Evolutionary conservation across 2,329 filamentous ascomycete species (phyloP), one percentile per base, ranked within the genome.

Genomic region (Rutstroemia sp.): DNA sequence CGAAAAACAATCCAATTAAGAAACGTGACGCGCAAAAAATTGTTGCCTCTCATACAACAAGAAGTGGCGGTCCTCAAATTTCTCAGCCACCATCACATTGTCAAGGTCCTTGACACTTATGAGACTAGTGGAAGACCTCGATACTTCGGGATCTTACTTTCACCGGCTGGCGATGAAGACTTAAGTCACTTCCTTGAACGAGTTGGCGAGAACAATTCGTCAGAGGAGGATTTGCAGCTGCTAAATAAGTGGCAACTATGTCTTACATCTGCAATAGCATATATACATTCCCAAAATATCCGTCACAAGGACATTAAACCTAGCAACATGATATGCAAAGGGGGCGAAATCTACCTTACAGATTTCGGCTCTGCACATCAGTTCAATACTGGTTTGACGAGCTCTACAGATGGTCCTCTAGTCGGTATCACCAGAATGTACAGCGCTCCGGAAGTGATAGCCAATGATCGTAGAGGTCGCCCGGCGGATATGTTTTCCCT

Each of bases 261-360:
- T 49, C 59, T 62, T 25, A 57, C 58, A 18, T 61, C 59, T 21
- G 61, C 61, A 18, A 41, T 61, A 1, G 49, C 58, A 27, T 61
- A 59, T 10, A 57, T 61, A 2, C 61, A 62, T 37, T 58, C 54
- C 4, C 50, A 46, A 6, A 62, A 59, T 30, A 54, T 61, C 5
- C 49, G 59, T 16, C 61, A 63, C 21, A 63, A 63, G 37, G 61
- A 63, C 34, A 63, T 63, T 39, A 63, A 61, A 49, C 59, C 61
- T 9, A 60, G 58, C 38, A 63, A 63, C 12, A 54, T 56, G 5
- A 58, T 63, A 19, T 58, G 56, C 30, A 63, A 63, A 39, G 56
- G 52, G 8, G 49, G 56, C 16, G 50, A 58, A 21, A 48, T 63
- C 9, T 60, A 54, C n/a, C 51, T 63, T n/a, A 61, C 61, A 2